Conservation (phyloP, 2,329 filamentous ascomycete species). For the Fusarium falciforme region DNA sequence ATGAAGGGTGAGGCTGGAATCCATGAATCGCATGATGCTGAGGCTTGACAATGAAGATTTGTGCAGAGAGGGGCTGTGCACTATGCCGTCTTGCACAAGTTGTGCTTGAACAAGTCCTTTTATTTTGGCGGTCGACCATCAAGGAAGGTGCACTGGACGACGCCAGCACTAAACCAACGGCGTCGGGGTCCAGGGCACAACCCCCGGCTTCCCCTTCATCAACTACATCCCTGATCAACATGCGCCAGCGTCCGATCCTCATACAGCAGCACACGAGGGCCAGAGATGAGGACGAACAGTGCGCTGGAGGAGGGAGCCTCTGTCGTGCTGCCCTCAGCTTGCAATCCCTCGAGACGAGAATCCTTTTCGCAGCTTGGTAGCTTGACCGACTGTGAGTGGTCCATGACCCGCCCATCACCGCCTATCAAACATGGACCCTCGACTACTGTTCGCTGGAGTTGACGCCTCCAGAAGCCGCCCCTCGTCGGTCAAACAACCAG, state of each 20-base stretch:
- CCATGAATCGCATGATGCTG: neutral
- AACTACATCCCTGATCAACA: conserved; percentile 41
- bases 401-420: conserved; percentile 1
- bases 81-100: conserved; percentile 17
- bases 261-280: conserved; percentile 16
- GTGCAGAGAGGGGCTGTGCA: conserved; percentile 9
- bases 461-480: conserved; percentile 22
- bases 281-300: conserved; percentile 15
- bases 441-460: conserved; percentile 35
- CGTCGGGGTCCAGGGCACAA: conserved; percentile 9
- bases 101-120: conserved; percentile 27
- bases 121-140: conserved; percentile 19
- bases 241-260: conserved; percentile 39
- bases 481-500: conserved; percentile 26
- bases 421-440: conserved; percentile 16
- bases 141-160: conserved; percentile 16
- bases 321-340: neutral
- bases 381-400: conserved; percentile 10
- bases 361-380: neutral
- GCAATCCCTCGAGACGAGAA: neutral
- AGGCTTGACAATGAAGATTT: neutral
- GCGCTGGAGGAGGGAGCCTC: conserved; percentile 7
- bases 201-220: conserved; percentile 22
- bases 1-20: neutral
- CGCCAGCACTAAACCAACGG: conserved; percentile 12